Evolutionary conservation across 2,329 filamentous ascomycete genomes (phyloP).

Genomic region (Aspergillus hortae): DNA sequence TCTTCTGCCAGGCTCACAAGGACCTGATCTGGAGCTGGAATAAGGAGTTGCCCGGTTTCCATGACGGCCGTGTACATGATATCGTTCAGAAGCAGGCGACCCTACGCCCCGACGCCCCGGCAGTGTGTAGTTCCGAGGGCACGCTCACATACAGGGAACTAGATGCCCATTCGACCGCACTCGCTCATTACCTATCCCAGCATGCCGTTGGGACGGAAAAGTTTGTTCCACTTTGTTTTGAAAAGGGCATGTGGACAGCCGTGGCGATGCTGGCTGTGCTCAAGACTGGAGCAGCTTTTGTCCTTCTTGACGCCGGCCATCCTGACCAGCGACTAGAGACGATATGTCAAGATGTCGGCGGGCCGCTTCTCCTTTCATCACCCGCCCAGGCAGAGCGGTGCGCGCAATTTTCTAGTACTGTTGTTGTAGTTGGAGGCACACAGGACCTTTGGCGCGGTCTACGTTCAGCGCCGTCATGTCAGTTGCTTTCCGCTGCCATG

Average conservation of each 20-base stretch:
- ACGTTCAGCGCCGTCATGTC: slow-evolving; percentile 7
- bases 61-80: neutral
- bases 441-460: no score
- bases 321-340: slow-evolving; percentile 7
- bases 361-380: no score
- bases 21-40: neutral
- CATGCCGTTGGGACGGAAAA: slow-evolving; percentile 3
- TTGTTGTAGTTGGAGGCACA: no score
- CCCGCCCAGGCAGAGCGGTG: no score
- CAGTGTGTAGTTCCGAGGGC: slow-evolving; percentile 2
- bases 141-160: neutral
- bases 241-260: slow-evolving; percentile 2
- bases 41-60: neutral
- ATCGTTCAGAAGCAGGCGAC: neutral
- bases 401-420: no score
- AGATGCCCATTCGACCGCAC: neutral
- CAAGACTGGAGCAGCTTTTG: slow-evolving; percentile 12
- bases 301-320: slow-evolving; percentile 3
- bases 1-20: neutral
- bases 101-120: neutral
- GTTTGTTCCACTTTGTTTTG: slow-evolving; percentile 7
- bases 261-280: slow-evolving; percentile 9
- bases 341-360: no score
- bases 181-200: neutral
- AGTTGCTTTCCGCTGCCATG: neutral